Evolutionary conservation across 2,329 filamentous ascomycete genomes (phyloP).

Genomic region (Aspergillus caelatus): DNA sequence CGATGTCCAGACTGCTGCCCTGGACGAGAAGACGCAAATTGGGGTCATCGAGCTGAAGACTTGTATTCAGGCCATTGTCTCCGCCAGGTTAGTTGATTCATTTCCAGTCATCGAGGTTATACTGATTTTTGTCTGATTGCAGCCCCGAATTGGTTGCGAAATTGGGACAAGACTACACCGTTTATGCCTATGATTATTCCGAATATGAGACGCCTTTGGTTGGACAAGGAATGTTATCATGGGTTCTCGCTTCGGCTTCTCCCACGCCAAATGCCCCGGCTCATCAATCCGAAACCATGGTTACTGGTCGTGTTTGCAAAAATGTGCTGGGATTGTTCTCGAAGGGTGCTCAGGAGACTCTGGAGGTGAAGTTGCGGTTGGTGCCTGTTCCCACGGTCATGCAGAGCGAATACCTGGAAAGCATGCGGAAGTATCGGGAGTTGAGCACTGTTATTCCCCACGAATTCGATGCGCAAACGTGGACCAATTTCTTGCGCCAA

Average conservation of each 20-base stretch:
- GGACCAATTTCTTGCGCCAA: constrained; percentile 75
- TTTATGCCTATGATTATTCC: constrained; percentile 96
- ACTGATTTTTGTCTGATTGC: constrained; percentile 3
- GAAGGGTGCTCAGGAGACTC: constrained; percentile 76
- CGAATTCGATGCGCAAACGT: constrained; percentile 72
- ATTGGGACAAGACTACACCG: constrained; percentile 81
- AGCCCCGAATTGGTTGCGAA: constrained; percentile 84
- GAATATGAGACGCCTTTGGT: constrained; percentile 92
- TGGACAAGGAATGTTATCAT: constrained; percentile 92
- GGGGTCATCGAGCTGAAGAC: constrained; percentile 85
- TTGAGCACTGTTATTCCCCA: constrained; percentile 60
- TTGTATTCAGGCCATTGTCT: constrained; percentile 80
- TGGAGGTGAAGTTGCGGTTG: constrained; percentile 90
- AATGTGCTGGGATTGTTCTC: constrained; percentile 83
- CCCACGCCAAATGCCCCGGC: constrained; percentile 57
- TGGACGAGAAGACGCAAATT: constrained; percentile 80
- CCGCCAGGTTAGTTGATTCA: constrained; percentile 54
- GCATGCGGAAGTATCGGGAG: constrained; percentile 63
- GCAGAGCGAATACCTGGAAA: constrained; percentile 63
- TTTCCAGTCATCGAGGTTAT: background rate
- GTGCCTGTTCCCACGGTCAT: constrained; percentile 71
- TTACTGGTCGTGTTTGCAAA: constrained; percentile 88
- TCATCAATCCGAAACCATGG: constrained; percentile 65
- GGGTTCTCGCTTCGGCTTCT: constrained; percentile 69
- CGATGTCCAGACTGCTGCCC: constrained; percentile 74